Evolutionary conservation across 352 stramenopile species (phyloP).

Genomic region (Globisporangium polare): DNA sequence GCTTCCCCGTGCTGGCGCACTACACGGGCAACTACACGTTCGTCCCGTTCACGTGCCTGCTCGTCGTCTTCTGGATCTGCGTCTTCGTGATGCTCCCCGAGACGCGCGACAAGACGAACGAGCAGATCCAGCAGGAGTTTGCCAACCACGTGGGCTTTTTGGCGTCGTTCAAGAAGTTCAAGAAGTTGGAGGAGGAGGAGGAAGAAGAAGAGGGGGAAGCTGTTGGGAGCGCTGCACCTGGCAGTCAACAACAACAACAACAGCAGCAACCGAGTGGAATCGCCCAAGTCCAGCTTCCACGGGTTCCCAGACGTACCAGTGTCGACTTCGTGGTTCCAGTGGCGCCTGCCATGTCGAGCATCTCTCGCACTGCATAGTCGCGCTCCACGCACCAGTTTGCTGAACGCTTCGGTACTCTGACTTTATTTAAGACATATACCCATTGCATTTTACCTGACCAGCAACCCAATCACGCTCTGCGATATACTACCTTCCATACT

Average conservation of each 20-base stretch:
- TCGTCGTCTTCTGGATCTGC: conserved; percentile 31
- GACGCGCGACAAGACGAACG: conserved; percentile 31
- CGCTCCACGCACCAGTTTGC: neutral
- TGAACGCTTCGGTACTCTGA: neutral
- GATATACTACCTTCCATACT: no score
- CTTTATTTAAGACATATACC: neutral
- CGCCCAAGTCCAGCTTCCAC: neutral
- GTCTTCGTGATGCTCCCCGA: conserved; percentile 35
- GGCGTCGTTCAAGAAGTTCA: conserved; percentile 29
- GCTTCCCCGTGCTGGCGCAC: conserved; percentile 28
- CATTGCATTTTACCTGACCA: neutral
- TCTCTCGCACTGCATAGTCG: conserved; percentile 12
- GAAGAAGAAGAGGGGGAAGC: conserved; percentile 1
- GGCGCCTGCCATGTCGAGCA: neutral
- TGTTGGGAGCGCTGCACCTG: neutral
- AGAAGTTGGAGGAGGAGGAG: conserved; percentile 21
- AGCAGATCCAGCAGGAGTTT: conserved; percentile 43
- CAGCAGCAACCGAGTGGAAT: neutral
- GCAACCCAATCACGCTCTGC: no score
- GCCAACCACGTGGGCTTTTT: conserved; percentile 20
- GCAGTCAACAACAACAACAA: neutral
- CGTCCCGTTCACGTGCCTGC: conserved; percentile 29
- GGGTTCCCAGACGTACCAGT: conserved; percentile 1
- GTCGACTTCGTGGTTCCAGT: conserved; percentile 8
- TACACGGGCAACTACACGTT: conserved; percentile 34